These are phyloP conservation scores for Litsea cubeba DNA, from an alignment of 164 flowering plant species.

Conservation along the genomic window DNA sequence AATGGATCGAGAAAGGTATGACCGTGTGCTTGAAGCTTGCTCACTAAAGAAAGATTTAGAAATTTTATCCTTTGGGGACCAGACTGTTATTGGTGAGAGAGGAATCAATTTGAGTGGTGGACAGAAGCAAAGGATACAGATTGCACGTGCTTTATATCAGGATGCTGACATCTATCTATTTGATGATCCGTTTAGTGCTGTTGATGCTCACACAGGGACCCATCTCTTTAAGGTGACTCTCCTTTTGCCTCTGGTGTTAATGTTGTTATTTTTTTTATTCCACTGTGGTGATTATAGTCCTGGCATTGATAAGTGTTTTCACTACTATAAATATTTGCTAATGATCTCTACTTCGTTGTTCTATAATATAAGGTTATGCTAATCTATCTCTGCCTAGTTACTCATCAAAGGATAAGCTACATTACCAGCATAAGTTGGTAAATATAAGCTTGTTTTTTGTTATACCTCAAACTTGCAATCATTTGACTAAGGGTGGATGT, in stretches of 20 bases:
- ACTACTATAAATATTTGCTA: not conserved
- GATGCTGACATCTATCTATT: constrained; percentile 80
- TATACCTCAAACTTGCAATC: not conserved
- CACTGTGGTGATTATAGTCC: not conserved
- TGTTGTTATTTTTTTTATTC: not conserved
- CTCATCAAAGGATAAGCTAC: not conserved
- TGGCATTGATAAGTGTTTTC: not conserved
- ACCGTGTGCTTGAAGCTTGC: constrained; percentile 70
- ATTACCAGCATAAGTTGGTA: not conserved
- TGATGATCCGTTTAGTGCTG: constrained; percentile 95
- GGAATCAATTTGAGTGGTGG: constrained; percentile 95
- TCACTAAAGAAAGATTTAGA: constrained; percentile 74
- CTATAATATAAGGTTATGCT: not conserved
- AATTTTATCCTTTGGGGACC: constrained; percentile 71
- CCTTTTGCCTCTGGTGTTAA: not conserved
- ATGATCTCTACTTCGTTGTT: not conserved
- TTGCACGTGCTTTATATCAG: constrained; percentile 86
- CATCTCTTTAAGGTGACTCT: constrained; percentile 67
- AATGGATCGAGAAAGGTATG: constrained; percentile 67
- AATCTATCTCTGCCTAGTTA: not conserved
- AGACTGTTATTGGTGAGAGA: constrained; percentile 80
- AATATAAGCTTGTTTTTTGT: not conserved
- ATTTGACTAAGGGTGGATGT: not conserved
- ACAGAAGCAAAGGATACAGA: constrained; percentile 84
- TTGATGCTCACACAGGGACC: constrained; percentile 89